Conservation (phyloP, 441 rosid genomes). For the Populus hybrid region DNA sequence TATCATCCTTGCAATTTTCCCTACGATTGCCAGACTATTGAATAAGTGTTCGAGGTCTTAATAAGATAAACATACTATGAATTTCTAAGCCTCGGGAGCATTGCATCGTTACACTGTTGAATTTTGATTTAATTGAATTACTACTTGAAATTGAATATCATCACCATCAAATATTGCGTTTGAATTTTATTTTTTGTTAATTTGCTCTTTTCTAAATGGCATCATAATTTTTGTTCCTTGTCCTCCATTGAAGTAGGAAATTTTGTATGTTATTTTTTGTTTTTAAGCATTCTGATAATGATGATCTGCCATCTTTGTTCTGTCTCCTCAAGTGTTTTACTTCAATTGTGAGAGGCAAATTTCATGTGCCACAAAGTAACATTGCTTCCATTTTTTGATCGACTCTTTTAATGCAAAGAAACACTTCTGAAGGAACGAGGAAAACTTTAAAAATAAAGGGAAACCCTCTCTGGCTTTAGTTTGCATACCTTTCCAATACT, state of each 20-base stretch:
- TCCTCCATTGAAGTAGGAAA: too few species aligned
- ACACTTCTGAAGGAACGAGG: not conserved
- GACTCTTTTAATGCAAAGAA: too few species aligned
- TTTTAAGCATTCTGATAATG: not conserved
- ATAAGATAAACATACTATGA: too few species aligned
- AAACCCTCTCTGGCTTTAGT: not conserved
- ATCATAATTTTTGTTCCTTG: too few species aligned
- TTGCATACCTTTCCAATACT: not conserved
- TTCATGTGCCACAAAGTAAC: not conserved
- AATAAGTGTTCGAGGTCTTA: not conserved
- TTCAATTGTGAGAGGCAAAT: not conserved
- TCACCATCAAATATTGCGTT: too few species aligned
- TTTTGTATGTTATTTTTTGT: not conserved
- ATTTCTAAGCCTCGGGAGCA: not conserved
- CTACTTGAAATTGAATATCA: not conserved
- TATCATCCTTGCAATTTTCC: not conserved
- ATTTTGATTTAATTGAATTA: not conserved
- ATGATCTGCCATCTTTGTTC: not conserved
- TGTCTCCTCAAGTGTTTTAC: too few species aligned
- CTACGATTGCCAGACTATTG: not conserved
- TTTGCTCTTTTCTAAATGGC: too few species aligned
- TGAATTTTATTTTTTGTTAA: too few species aligned
- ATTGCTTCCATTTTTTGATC: not conserved
- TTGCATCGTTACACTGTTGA: not conserved
- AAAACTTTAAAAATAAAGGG: not conserved